phyloP scores from a whole-genome alignment of 805 yeast species.

The Zygotorulaspora florentina region DNA sequence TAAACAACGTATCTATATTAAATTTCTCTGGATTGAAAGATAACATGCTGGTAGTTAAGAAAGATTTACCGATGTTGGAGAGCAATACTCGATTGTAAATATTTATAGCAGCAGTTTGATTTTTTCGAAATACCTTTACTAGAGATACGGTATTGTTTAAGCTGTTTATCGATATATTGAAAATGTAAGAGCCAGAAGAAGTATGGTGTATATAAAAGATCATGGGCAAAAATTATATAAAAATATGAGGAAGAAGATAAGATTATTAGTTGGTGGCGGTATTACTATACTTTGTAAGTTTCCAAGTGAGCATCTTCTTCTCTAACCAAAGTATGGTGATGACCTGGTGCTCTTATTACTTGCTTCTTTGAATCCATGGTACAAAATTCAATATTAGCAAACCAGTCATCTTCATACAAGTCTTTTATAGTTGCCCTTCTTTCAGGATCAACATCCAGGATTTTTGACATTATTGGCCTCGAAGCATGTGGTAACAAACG shows the following conservation, averaged over 20 bases:
- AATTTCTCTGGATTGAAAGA: constrained; percentile 23
- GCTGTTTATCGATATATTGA: neutral
- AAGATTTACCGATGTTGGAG: constrained; percentile 6
- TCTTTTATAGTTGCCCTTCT: constrained; percentile 65
- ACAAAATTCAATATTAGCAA: constrained; percentile 56
- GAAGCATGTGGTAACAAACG: constrained; percentile 80
- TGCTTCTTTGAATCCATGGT: constrained; percentile 44
- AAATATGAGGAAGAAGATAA: neutral
- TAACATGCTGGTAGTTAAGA: constrained; percentile 1
- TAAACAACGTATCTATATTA: constrained; percentile 25
- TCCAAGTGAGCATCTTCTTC: constrained; percentile 46
- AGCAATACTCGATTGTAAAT: neutral
- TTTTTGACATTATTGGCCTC: constrained; percentile 65
- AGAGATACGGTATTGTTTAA: neutral
- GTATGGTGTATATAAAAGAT: constrained; percentile 2
- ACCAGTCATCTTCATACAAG: constrained; percentile 68
- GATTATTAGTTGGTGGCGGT: neutral
- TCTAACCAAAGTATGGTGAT: constrained; percentile 46
- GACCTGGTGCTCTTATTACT: constrained; percentile 44
- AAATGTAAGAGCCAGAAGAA: constrained; percentile 1
- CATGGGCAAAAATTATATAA: neutral
- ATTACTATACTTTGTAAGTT: constrained; percentile 36
- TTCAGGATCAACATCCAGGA: constrained; percentile 57
- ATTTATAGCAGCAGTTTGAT: neutral
- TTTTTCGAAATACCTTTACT: neutral